Conservation (phyloP, 2,329 filamentous ascomycete species). For the Pyrenophora tritici-repentis region DNA sequence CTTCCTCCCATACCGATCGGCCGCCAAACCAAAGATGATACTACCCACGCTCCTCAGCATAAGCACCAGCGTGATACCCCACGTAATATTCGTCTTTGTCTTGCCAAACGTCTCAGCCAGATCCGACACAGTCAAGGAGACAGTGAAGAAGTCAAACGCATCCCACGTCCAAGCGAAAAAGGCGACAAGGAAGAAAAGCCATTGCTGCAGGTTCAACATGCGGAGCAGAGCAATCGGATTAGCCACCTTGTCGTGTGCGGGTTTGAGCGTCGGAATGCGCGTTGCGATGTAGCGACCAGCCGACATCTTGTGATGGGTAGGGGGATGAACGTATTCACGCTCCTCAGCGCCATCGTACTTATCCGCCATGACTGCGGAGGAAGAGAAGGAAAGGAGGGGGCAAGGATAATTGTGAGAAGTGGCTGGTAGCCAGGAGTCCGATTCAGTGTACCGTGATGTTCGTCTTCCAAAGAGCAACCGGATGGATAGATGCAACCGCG, state of each 20-base stretch:
- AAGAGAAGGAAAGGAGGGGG: too few species aligned
- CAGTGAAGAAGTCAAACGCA: constrained; percentile 67
- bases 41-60: constrained; percentile 66
- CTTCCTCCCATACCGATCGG: constrained; percentile 61
- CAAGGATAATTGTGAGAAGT: too few species aligned
- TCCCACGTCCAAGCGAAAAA: constrained; percentile 56
- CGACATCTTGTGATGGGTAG: constrained; percentile 21
- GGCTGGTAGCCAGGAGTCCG: too few species aligned
- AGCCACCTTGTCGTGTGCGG: constrained; percentile 59
- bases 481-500: too few species aligned
- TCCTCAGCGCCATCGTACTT: constrained; percentile 22
- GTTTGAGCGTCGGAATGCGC: constrained; percentile 59
- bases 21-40: constrained; percentile 60
- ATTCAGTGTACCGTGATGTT: too few species aligned
- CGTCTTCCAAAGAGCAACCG: too few species aligned
- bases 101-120: constrained; percentile 60
- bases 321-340: constrained; percentile 19
- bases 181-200: constrained; percentile 60
- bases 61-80: constrained; percentile 56
- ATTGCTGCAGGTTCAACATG: constrained; percentile 60
- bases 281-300: constrained; percentile 58
- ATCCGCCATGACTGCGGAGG: constrained; percentile 20
- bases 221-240: constrained; percentile 60
- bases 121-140: constrained; percentile 60
- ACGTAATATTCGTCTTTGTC: constrained; percentile 63